phyloP scores from a whole-genome alignment of 1,139 yeast species.

The Sugiyamaella paludigena region DNA sequence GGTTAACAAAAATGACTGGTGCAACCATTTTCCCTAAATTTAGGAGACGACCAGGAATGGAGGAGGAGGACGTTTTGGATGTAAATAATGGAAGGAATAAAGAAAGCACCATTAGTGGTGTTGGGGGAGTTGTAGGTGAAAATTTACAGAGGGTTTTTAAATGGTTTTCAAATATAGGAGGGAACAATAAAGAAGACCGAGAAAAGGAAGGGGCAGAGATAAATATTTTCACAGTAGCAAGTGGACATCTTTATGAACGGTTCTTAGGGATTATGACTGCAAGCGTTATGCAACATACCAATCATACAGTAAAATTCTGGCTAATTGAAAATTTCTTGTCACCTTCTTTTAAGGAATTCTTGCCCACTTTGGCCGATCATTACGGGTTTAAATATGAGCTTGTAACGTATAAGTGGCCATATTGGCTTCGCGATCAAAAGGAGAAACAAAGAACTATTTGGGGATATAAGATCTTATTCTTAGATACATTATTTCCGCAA shows the following conservation, averaged over 20 bases:
- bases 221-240: constrained; percentile 79
- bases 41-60: constrained; percentile 44
- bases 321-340: constrained; percentile 76
- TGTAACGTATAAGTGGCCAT: constrained; percentile 87
- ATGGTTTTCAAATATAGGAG: not conserved
- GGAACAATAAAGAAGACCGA: constrained; percentile 18
- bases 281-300: constrained; percentile 64
- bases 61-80: constrained; percentile 38
- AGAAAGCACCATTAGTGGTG: constrained; percentile 15
- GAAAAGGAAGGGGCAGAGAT: constrained; percentile 49
- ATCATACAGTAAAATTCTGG: constrained; percentile 78
- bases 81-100: not conserved
- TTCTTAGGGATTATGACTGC: constrained; percentile 73
- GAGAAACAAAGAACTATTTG: constrained; percentile 78
- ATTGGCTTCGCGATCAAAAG: constrained; percentile 75
- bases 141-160: not conserved
- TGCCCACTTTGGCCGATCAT: constrained; percentile 61
- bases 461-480: constrained; percentile 83
- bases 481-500: constrained; percentile 85
- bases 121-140: not conserved
- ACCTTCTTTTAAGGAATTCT: constrained; percentile 56
- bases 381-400: constrained; percentile 66
- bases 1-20: constrained; percentile 45
- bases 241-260: constrained; percentile 76
- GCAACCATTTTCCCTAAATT: constrained; percentile 47